These are phyloP conservation scores for Phytophthora parvispora DNA, from an alignment of 352 stramenopile species.

Conservation along the genomic window DNA sequence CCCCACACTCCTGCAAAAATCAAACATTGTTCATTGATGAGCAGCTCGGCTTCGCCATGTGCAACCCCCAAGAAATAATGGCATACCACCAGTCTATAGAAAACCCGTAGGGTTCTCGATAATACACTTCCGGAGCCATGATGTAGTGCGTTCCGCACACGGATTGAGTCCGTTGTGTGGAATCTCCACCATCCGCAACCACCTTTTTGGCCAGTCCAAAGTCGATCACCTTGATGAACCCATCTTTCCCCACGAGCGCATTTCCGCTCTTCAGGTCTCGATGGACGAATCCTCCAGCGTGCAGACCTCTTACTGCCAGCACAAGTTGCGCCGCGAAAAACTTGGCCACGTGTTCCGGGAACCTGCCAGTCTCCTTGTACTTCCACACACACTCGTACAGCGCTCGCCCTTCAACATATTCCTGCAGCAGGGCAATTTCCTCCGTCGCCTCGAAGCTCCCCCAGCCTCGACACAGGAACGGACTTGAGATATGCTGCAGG, in stretches of 20 bases:
- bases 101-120: constrained; percentile 38
- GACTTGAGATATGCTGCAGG: constrained; percentile 41
- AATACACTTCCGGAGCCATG: constrained; percentile 79
- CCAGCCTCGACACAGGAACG: constrained; percentile 59
- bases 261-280: constrained; percentile 89
- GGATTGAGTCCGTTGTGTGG: constrained; percentile 37
- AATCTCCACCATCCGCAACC: neutral
- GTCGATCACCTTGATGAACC: constrained; percentile 75
- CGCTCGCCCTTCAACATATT: constrained; percentile 67
- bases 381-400: constrained; percentile 83
- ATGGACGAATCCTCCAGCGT: constrained; percentile 69
- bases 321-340: constrained; percentile 80
- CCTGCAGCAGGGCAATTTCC: constrained; percentile 52
- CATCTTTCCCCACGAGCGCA: constrained; percentile 53
- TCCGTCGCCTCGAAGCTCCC: constrained; percentile 36
- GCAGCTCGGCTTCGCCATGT: too few species aligned
- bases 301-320: constrained; percentile 62
- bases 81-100: constrained; percentile 81
- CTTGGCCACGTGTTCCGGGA: constrained; percentile 65
- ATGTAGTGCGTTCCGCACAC: constrained; percentile 82
- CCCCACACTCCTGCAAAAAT: constrained; percentile 61
- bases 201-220: constrained; percentile 71
- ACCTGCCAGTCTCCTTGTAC: constrained; percentile 43
- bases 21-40: neutral
- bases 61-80: neutral